Evolutionary conservation across 75 land plant genomes (phyloP), one percentile per base, ranked within the genome.

Genomic region (Ceratopteris richardii): DNA sequence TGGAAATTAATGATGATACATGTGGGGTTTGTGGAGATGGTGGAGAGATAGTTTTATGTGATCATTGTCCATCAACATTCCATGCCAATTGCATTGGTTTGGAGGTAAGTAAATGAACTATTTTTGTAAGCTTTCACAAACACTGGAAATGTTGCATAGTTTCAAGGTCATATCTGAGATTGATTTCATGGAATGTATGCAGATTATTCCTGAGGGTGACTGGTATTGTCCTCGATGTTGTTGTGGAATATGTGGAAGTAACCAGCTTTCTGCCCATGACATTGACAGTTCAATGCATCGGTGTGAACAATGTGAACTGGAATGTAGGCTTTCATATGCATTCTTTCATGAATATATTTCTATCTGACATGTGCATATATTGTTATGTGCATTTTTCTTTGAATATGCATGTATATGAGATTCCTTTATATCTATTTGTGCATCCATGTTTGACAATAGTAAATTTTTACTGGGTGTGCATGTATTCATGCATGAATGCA

Each of bases 21-120:
- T 95, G 97, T 76, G 92, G 88, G 13, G 54, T 80, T 29, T 95
- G 97, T 77, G 99, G 92, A 23, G 99, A 95, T 72, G 97, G 85
- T 22, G 99, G 97, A n/a, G 85, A 78, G 51, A 59, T 95, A 44
- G 69, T 95, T 43, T 95, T 97, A 64, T 95, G 99, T 78, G 97
- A 95, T 68, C 83, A 67, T 50, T 95, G 99, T 42, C 97, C 99
- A 30, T 86, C 96, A 56, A 86, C 99, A 19, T 95, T 80, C 63
- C 99, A 95, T 70, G 79, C 77, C 44, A 52, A 73, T 37, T 95
- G 97, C 70, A 68, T 95, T 67, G 58, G 63, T 40, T 18, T 73
- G 24, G 47, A 90, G 92, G 97, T 95, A 70, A 56, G 36, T 17
- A 16, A 26, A 53, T 17, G 21, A 20, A 29, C 18, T 40, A n/a